Conservation (phyloP, 2,329 filamentous ascomycete genomes). For the Neopestalotiopsis sp. region DNA sequence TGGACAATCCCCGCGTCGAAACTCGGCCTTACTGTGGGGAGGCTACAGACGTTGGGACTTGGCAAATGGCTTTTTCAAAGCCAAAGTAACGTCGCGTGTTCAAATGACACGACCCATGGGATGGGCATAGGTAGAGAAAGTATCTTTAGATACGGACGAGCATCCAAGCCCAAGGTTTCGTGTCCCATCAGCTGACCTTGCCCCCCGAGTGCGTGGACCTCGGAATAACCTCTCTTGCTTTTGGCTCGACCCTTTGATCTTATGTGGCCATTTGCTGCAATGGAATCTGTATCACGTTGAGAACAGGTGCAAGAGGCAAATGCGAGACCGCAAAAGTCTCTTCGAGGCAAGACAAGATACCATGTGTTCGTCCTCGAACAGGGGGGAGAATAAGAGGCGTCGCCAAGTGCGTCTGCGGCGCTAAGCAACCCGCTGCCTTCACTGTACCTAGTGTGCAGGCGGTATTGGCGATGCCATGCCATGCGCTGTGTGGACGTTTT, state of each 20-base stretch:
- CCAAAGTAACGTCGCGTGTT: conserved; percentile 16
- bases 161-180: background rate
- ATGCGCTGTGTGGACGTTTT: background rate
- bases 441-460: background rate
- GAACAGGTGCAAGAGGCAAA: background rate
- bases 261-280: background rate
- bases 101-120: conserved; percentile 7
- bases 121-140: background rate
- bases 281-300: background rate
- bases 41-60: conserved; percentile 13
- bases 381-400: background rate
- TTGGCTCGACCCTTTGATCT: background rate
- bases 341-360: background rate
- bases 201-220: background rate
- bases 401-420: conserved; percentile 8
- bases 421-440: conserved; percentile 4
- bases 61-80: background rate
- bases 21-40: conserved; percentile 16
- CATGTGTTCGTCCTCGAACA: background rate
- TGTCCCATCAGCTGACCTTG: conserved; percentile 4
- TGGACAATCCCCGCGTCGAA: conserved; percentile 11
- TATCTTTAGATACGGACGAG: background rate
- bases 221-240: background rate
- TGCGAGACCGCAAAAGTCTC: background rate
- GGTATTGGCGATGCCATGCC: background rate